Conservation (phyloP, 352 stramenopile genomes). For the Phytophthora colocasiae region DNA sequence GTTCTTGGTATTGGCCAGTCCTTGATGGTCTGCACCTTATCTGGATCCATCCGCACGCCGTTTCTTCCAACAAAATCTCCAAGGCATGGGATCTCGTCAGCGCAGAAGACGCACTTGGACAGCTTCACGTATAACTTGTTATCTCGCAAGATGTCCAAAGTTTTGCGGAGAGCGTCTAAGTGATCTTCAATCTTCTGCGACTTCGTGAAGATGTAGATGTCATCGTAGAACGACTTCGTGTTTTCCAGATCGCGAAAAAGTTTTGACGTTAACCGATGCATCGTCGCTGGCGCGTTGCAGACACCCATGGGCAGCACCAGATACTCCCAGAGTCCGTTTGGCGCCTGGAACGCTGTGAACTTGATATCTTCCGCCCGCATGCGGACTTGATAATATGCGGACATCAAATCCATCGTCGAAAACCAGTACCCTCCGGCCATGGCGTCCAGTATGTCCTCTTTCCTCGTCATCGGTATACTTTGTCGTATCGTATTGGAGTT, state of each 20-base stretch:
- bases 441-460: neutral
- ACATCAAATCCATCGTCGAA: constrained; percentile 27
- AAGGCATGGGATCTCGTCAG: constrained; percentile 1
- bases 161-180: neutral
- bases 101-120: constrained; percentile 5
- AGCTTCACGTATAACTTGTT: constrained; percentile 16
- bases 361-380: constrained; percentile 7
- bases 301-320: too few relatives aligned
- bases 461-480: constrained; percentile 4
- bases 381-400: constrained; percentile 29
- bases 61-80: constrained; percentile 1
- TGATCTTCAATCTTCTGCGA: constrained; percentile 2
- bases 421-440: constrained; percentile 7
- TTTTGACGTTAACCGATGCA: constrained; percentile 12
- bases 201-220: constrained; percentile 17
- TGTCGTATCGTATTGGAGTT: constrained; percentile 2
- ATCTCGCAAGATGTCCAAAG: constrained; percentile 5
- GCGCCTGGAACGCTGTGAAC: too few relatives aligned
- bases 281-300: constrained; percentile 1
- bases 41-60: neutral
- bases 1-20: constrained; percentile 2
- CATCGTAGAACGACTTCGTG: constrained; percentile 17
- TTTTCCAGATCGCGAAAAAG: constrained; percentile 1
- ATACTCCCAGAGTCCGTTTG: too few relatives aligned
- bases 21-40: constrained; percentile 13